Conservation (phyloP, 345 rosid species). For the Lenwebbia sp. region DNA sequence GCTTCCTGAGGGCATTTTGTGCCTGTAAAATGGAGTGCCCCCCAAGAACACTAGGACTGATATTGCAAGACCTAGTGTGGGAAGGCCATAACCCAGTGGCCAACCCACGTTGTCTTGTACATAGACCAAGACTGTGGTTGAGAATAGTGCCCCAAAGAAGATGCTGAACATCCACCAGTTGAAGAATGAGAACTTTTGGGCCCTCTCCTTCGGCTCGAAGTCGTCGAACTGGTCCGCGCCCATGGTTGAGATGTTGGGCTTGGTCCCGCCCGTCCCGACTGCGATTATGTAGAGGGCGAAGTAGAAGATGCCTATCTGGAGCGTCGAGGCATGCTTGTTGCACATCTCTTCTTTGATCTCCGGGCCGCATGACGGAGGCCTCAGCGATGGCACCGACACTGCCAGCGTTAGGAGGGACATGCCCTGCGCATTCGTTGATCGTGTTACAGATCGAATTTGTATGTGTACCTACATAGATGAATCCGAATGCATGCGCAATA, state of each 20-base stretch:
- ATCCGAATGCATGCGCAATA: neutral
- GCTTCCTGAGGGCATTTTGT: slow-evolving; percentile 36
- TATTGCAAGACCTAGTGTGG: slow-evolving; percentile 26
- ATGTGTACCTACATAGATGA: neutral
- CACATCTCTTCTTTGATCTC: slow-evolving; percentile 18
- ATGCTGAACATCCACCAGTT: slow-evolving; percentile 68
- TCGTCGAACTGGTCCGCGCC: slow-evolving; percentile 72
- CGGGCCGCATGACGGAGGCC: slow-evolving; percentile 39
- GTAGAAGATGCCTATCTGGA: slow-evolving; percentile 36
- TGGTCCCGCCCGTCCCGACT: slow-evolving; percentile 45
- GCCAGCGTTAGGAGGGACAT: slow-evolving; percentile 39
- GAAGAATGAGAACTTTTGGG: slow-evolving; percentile 52
- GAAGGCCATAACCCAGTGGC: slow-evolving; percentile 40
- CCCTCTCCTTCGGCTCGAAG: slow-evolving; percentile 40
- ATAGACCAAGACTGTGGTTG: slow-evolving; percentile 41
- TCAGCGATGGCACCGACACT: slow-evolving; percentile 32
- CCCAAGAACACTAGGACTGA: slow-evolving; percentile 26
- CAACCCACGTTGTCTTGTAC: slow-evolving; percentile 42
- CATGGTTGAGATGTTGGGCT: slow-evolving; percentile 61
- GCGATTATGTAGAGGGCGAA: slow-evolving; percentile 42
- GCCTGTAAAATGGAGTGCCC: slow-evolving; percentile 41
- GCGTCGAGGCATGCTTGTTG: slow-evolving; percentile 11
- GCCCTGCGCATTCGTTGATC: slow-evolving; percentile 23
- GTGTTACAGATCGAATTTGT: neutral
- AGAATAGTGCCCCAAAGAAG: slow-evolving; percentile 46